Base-by-base conservation (phyloP, 202 grass and related monocot species). In the Eragrostis tef region DNA sequence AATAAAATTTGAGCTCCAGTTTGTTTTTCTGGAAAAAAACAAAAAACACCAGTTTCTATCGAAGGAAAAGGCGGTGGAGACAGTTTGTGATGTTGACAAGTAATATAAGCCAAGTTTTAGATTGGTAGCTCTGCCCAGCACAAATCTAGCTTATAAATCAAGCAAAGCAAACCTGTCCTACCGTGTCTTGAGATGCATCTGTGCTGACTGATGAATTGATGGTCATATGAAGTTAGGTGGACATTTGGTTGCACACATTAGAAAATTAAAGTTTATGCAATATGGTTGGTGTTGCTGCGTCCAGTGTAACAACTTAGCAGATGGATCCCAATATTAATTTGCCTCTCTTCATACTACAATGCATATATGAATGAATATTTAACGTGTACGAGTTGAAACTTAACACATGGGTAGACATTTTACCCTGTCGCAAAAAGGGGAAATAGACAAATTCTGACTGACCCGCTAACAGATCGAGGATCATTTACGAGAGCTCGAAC, bases 71-170 rank as follows among this genome's bases (percentile, higher is more conserved):
- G 39, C 22, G 14, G 5, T 6, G 11, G 11, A 2, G 34, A 75
- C 36, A 60, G 53, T 60, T 44, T 44, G n/a, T 54, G 47, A 42
- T 12, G 47, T 31, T 67, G 48, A 54, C 31, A 16, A 44, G n/a
- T 64, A 53, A 70, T 13, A 17, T 19, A 42, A 24, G n/a, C 19
- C 7, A 31, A 51, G 46, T 21, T 74, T 20, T 58, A 58, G 34
- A 20, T 73, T 9, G 50, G 6, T 57, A 58, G 17, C 8, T 31
- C 13, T 31, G 25, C 14, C 10, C 48, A 67, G 34, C 24, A 6
- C 49, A 44, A 34, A 15, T 59, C 14, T 69, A 24, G 66, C 75
- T 63, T 78, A 64, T 2, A 64, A 50, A 64, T 49, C 74, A 50
- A 64, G 74, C n/a, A 64, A 63, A 77, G 22, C 6, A 50, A 64